A percentile compares a stretch with the other conserved stretches of the same genome.
phyloP scores from a whole-genome alignment of 106 monocot species.

The Allium fistulosum region DNA sequence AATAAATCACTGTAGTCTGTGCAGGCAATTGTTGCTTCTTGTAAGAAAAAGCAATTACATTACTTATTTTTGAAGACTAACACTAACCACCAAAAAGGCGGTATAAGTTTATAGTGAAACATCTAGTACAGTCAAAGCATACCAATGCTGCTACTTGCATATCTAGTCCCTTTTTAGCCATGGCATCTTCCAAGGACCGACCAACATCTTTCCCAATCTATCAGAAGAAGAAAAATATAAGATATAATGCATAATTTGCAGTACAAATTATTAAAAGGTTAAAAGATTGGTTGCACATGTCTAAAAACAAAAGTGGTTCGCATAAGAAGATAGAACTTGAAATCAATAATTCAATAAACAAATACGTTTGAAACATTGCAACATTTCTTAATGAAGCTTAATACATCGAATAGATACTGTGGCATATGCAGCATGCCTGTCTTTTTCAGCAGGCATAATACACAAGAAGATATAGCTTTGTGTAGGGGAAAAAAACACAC shows the following conservation, averaged over 20 bases:
- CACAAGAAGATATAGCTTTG: too few relatives aligned
- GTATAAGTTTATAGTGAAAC: conserved; percentile 19
- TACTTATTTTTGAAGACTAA: conserved; percentile 3
- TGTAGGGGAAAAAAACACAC: too few relatives aligned
- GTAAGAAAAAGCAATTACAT: conserved; percentile 3
- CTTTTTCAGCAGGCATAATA: too few relatives aligned
- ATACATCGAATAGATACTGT: too few relatives aligned
- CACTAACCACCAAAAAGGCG: neutral
- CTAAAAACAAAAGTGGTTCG: neutral
- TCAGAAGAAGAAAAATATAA: too few relatives aligned
- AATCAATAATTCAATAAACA: neutral
- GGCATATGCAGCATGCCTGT: too few relatives aligned
- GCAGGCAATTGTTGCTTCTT: conserved; percentile 1
- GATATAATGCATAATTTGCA: neutral
- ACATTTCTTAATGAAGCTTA: neutral
- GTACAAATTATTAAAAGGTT: neutral
- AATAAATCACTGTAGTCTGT: neutral
- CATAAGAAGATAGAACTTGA: neutral
- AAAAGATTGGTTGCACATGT: neutral
- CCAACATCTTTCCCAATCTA: conserved; percentile 80
- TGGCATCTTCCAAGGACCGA: conserved; percentile 66
- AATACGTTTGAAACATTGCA: neutral
- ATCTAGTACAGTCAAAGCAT: conserved; percentile 16
- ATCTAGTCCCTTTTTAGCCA: conserved; percentile 53
- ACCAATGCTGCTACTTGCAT: conserved; percentile 85